A percentile compares a stretch with the other conserved stretches of the same genome.
Conservation (phyloP, 495 filamentous ascomycete genomes). For the Viridothelium virens region DNA sequence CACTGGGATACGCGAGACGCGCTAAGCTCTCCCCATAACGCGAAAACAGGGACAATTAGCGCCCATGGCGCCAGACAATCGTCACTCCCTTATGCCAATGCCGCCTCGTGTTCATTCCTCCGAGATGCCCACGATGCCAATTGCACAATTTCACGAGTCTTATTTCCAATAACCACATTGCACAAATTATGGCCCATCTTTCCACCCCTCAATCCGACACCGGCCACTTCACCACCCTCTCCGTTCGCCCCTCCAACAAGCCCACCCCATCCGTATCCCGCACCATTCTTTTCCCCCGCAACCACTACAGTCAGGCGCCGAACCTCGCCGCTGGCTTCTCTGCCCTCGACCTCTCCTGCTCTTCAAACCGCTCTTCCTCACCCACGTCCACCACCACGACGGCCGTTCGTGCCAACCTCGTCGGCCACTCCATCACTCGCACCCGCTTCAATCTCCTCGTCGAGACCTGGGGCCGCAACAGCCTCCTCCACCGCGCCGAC, state of each 20-base stretch:
- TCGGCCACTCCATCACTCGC: conserved; percentile 18
- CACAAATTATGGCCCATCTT: conserved; percentile 17
- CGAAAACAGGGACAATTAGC: background rate
- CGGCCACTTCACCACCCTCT: conserved; percentile 21
- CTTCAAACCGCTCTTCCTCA: conserved; percentile 18
- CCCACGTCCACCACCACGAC: conserved; percentile 1
- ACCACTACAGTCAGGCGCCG: conserved; percentile 19
- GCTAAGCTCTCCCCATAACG: background rate
- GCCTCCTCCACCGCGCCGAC: conserved; percentile 13
- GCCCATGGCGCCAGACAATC: background rate
- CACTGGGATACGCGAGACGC: background rate
- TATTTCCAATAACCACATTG: background rate
- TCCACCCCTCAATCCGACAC: conserved; percentile 12
- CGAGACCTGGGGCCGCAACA: conserved; percentile 18
- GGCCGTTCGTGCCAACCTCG: conserved; percentile 18
- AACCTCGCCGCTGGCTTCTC: conserved; percentile 22
- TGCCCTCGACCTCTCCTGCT: conserved; percentile 19
- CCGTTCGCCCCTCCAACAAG: conserved; percentile 11
- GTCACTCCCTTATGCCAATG: background rate
- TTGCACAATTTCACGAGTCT: background rate
- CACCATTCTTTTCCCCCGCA: conserved; percentile 16
- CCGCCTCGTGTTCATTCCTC: background rate
- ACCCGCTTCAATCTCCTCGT: conserved; percentile 15
- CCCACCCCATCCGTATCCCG: conserved; percentile 14
- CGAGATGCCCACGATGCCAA: background rate